Base-by-base conservation (phyloP, 805 yeast species). In the Wickerhamomyces strasburgensis region DNA sequence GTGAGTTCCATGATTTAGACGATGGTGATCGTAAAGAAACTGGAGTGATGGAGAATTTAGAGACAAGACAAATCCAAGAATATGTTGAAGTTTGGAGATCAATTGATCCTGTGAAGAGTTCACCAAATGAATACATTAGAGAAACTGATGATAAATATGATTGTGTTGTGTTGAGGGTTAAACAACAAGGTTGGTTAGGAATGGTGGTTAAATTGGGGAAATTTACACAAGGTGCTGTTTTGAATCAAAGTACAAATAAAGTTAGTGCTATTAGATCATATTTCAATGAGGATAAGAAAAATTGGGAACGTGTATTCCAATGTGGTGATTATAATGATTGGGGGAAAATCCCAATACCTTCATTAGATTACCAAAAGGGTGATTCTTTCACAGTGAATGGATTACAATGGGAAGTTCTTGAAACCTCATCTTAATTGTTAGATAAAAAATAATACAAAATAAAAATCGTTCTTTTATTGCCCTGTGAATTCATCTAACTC, bases 1-100 rank as follows among this genome's bases (percentile, higher is more conserved):
- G 80, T 3, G 57, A 61, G 5, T 75, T 76, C 43, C 56, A 64
- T 30, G 54, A 57, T 6, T 43, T 68, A 25, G 61, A 51, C 5
- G 56, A 52, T 14, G 64, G 68, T 6, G 70, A 70, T 35, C 57
- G 78, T 31, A 59, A 60, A 34, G 83, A 77, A 44, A 62, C 68
- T 2, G 83, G 83, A 0, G 43, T 44, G 1, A 73, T 77, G 80
- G 40, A 44, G 5, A 70, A 75, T 45, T 65, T 72, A 2, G 64
- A 44, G 3, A 66, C 75, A 1, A 72, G 72, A 0, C 46, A 47
- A 11, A 46, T 56, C 5, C 69, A 68, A 37, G 62, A 61, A 6
- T 77, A 74, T 43, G 59, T 67, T 27, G 82, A 77, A 54, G 60
- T 71, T 16, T 77, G 83, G 83, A 55, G 75, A 46, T 61, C 71